Percentiles rank a stretch among this genome's conserved stretches.
These are phyloP conservation scores for Hyaloperonospora brassicae DNA, from an alignment of 352 stramenopile species.

Conservation along the genomic window DNA sequence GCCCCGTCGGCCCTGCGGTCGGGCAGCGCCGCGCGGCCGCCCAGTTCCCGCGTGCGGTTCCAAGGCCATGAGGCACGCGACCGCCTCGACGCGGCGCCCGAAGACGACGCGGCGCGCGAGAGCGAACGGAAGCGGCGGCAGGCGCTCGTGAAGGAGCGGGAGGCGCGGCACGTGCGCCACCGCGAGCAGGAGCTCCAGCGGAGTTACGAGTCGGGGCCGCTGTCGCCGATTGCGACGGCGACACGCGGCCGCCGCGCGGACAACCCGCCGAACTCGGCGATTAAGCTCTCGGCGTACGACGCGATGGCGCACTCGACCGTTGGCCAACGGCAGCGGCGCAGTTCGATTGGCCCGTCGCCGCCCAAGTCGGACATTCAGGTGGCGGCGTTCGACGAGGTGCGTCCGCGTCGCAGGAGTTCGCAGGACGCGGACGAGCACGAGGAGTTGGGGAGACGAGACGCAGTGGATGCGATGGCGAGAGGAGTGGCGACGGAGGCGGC, in stretches of 20 bases:
- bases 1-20: conserved; percentile 22
- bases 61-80: conserved; percentile 18
- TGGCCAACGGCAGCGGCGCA: conserved; percentile 32
- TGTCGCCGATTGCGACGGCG: conserved; percentile 14
- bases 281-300: conserved; percentile 19
- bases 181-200: conserved; percentile 2
- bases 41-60: conserved; percentile 35
- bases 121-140: conserved; percentile 19
- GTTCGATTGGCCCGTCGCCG: conserved; percentile 22
- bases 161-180: conserved; percentile 7
- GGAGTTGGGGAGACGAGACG: conserved; percentile 2
- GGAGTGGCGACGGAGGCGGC: neutral
- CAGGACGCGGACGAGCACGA: conserved; percentile 11
- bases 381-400: conserved; percentile 31
- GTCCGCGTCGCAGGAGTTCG: conserved; percentile 21
- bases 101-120: conserved; percentile 11
- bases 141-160: conserved; percentile 13
- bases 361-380: conserved; percentile 47
- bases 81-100: neutral
- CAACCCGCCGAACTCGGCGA: conserved; percentile 34
- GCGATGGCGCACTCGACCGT: conserved; percentile 17
- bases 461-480: conserved; percentile 13
- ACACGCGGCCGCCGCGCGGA: conserved; percentile 18
- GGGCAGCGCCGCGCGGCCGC: conserved; percentile 10
- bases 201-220: conserved; percentile 5